phyloP scores from a whole-genome alignment of 2,329 filamentous ascomycete species.

The Parastagonospora nodorum region DNA sequence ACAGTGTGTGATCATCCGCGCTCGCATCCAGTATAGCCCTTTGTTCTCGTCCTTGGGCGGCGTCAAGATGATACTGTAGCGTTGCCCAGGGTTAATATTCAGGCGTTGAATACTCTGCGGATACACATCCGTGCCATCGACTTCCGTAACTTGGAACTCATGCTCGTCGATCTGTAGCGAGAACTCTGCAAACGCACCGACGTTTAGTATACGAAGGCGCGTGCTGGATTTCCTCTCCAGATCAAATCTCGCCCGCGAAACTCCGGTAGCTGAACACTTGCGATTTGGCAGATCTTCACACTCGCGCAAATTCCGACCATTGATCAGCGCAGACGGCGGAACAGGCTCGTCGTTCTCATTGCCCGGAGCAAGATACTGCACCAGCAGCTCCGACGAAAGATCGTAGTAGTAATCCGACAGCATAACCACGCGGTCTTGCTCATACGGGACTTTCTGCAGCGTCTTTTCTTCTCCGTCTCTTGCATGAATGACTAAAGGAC shows the following conservation, averaged over 20 bases:
- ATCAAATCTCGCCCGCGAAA: slow-evolving; percentile 35
- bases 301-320: slow-evolving; percentile 46
- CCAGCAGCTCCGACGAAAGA: slow-evolving; percentile 52
- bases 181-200: slow-evolving; percentile 68
- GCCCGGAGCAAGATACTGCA: slow-evolving; percentile 58
- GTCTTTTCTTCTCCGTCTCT: slow-evolving; percentile 48
- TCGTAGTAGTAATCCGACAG: slow-evolving; percentile 73
- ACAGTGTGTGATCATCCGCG: slow-evolving; percentile 65
- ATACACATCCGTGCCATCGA: slow-evolving; percentile 67
- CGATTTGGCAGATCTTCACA: slow-evolving; percentile 45
- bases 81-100: slow-evolving; percentile 69
- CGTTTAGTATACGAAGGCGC: slow-evolving; percentile 72
- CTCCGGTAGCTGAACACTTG: slow-evolving; percentile 42
- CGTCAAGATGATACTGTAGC: slow-evolving; percentile 68
- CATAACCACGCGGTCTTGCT: slow-evolving; percentile 64
- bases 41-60: slow-evolving; percentile 49
- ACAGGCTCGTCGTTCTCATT: slow-evolving; percentile 63
- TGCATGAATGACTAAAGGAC: slow-evolving; percentile 43
- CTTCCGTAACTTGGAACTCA: slow-evolving; percentile 65
- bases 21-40: slow-evolving; percentile 54
- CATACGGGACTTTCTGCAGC: slow-evolving; percentile 49
- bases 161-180: slow-evolving; percentile 68
- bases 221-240: slow-evolving; percentile 63
- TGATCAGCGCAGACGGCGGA: slow-evolving; percentile 51
- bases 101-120: slow-evolving; percentile 62